These are phyloP conservation scores for Lagenidium sp. DNA, from an alignment of 352 stramenopile species.

Conservation along the genomic window DNA sequence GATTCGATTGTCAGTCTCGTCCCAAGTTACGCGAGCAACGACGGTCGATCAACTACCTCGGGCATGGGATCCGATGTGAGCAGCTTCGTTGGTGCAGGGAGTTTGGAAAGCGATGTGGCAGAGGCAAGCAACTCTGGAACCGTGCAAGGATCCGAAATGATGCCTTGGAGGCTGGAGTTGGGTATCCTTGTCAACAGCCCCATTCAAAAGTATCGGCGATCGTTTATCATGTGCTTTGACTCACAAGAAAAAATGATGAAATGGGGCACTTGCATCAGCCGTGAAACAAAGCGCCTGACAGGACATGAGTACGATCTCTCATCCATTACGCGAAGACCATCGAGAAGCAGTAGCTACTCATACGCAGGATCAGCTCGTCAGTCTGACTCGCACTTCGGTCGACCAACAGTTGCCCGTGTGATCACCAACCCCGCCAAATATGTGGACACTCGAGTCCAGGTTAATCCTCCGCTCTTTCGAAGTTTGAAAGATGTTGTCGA, in stretches of 20 bases:
- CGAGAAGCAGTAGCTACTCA: conserved; percentile 54
- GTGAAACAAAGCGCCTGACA: conserved; percentile 70
- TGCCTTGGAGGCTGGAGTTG: conserved; percentile 71
- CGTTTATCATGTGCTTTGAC: conserved; percentile 71
- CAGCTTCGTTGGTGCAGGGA: conserved; percentile 11
- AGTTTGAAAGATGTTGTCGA: conserved; percentile 70
- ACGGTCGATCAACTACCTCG: too few species aligned
- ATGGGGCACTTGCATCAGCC: conserved; percentile 68
- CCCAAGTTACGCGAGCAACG: conserved; percentile 53
- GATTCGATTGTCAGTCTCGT: conserved; percentile 77
- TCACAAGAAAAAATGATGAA: conserved; percentile 84
- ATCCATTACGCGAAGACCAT: conserved; percentile 49
- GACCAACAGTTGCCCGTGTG: conserved; percentile 49
- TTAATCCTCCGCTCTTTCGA: conserved; percentile 42
- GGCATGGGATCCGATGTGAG: too few species aligned
- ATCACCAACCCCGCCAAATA: conserved; percentile 80
- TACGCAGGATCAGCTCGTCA: conserved; percentile 23
- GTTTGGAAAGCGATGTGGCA: not conserved
- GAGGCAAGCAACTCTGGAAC: not conserved
- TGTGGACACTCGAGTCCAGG: conserved; percentile 38
- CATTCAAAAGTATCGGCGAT: conserved; percentile 59
- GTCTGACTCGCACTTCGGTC: conserved; percentile 47
- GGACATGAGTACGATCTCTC: conserved; percentile 77
- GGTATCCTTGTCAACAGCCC: conserved; percentile 47
- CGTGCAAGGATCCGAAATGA: conserved; percentile 30